Evolutionary conservation across 257 asterid genomes (phyloP), one percentile per base, ranked within the genome.

Genomic region (Solanum lycopersicoides): DNA sequence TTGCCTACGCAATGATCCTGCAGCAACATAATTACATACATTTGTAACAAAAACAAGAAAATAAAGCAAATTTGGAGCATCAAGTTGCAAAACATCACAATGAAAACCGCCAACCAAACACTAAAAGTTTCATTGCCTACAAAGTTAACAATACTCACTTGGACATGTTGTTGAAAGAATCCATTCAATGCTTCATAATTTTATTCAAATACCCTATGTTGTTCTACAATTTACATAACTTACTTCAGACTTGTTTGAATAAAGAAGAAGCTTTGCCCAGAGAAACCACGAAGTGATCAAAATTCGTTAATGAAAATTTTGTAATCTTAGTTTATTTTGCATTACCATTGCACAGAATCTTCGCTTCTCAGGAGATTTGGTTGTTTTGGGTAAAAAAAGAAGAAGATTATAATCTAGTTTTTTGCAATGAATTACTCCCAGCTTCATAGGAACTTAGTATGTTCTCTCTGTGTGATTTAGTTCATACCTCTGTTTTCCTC

Each of bases 1-100:
- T 87, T 91, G 96, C 92, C 98, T 94, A 47, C 92, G 94, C 68
- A 94, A 86, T 45, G 91, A 56, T 73, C 98, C 99, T 95, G 93
- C 91, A 92, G 83, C 44, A 9, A 30, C 16, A 20, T 42, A 82
- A 47, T 11, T 50, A 30, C 85, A 82, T 50, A 42, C 45, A 32
- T 30, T 82, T 82, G 69, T 82, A 39, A 50, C 82, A 30, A 71
- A 65, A 47, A 41, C 30, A 41, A 30, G 47, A 76, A 66, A 35
- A 34, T 11, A 60, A 32, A 86, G 23, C 56, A 60, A 47, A 0
- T 50, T 5, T 82, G 85, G 65, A 20, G 32, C 85, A 50, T 82
- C 85, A 82, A 16, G 18, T 82, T 50, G 45, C 85, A 47, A 82
- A 82, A 30, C 39, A 30, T 82, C 25, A 30, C 85, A 82, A 39